Conservation (phyloP, 805 yeast species). For the Saccharomycopsis capsularis region DNA sequence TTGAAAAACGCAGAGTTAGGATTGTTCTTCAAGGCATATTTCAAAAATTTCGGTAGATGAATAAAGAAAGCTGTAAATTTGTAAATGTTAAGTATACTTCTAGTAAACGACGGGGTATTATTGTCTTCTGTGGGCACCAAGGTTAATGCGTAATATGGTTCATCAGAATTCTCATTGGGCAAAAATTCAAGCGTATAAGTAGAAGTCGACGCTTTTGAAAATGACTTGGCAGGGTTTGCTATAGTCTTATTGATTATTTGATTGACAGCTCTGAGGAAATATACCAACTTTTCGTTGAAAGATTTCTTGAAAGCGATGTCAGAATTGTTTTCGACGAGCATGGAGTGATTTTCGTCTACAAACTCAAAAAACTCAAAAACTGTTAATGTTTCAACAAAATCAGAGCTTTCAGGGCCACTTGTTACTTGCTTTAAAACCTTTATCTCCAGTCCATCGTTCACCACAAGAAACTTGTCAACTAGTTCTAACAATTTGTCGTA, state of each 20-base stretch:
- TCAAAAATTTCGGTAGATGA: conserved; percentile 7
- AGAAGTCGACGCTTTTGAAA: no score
- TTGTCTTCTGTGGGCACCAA: not conserved
- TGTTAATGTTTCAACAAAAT: not conserved
- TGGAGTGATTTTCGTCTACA: not conserved
- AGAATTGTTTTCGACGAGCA: not conserved
- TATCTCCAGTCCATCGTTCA: not conserved
- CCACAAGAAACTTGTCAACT: conserved; percentile 1
- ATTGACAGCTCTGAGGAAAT: not conserved
- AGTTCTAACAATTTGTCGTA: not conserved
- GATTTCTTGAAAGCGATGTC: not conserved
- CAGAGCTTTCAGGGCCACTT: not conserved
- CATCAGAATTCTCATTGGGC: not conserved
- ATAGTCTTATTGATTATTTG: not conserved
- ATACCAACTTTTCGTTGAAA: not conserved
- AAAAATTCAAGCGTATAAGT: no score
- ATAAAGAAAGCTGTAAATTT: conserved; percentile 9
- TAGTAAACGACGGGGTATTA: not conserved
- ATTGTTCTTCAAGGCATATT: conserved; percentile 2
- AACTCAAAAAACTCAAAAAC: conserved; percentile 11
- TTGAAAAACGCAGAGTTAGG: not conserved
- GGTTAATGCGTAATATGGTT: not conserved
- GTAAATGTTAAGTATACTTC: not conserved
- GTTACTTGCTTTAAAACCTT: not conserved
- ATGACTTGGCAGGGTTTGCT: no score